These are phyloP conservation scores for Oidiodendron maius DNA, from an alignment of 495 filamentous ascomycete genomes.

Conservation along the genomic window DNA sequence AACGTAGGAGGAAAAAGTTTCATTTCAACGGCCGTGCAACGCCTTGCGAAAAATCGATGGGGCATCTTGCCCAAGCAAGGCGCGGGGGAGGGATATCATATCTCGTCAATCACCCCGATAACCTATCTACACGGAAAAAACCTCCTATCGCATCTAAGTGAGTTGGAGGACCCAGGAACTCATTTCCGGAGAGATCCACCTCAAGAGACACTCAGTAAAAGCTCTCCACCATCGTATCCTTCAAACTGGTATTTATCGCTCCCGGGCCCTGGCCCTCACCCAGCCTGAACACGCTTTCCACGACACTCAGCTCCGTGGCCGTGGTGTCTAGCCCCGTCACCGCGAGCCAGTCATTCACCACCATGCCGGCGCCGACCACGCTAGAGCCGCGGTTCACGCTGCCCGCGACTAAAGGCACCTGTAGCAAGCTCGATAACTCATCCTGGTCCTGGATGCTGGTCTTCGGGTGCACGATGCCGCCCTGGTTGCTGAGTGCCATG, in stretches of 20 bases:
- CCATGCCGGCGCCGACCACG: conserved; percentile 97
- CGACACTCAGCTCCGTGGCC: conserved; percentile 90
- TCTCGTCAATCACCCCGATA: too few species aligned
- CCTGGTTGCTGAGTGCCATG: conserved; percentile 93
- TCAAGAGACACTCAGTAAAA: conserved; percentile 72
- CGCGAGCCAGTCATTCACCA: conserved; percentile 98
- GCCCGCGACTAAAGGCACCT: conserved; percentile 92
- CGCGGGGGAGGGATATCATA: too few species aligned
- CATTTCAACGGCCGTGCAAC: too few species aligned
- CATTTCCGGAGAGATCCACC: too few species aligned
- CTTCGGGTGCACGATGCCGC: conserved; percentile 95
- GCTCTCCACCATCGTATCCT: conserved; percentile 97
- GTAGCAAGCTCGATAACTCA: conserved; percentile 86
- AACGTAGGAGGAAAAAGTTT: too few species aligned
- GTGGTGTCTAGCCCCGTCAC: conserved; percentile 96
- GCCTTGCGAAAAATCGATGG: too few species aligned
- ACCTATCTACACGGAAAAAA: too few species aligned
- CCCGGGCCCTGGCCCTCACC: conserved; percentile 79
- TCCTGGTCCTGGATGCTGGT: conserved; percentile 96
- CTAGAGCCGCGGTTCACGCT: conserved; percentile 86
- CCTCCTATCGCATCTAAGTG: too few species aligned
- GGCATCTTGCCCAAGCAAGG: too few species aligned
- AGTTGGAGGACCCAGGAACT: too few species aligned
- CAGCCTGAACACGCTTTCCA: conserved; percentile 90
- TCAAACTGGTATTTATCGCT: conserved; percentile 71